Conservation (phyloP, 1,284 basidiomycete genomes). For the Cutaneotrichosporon sp. region DNA sequence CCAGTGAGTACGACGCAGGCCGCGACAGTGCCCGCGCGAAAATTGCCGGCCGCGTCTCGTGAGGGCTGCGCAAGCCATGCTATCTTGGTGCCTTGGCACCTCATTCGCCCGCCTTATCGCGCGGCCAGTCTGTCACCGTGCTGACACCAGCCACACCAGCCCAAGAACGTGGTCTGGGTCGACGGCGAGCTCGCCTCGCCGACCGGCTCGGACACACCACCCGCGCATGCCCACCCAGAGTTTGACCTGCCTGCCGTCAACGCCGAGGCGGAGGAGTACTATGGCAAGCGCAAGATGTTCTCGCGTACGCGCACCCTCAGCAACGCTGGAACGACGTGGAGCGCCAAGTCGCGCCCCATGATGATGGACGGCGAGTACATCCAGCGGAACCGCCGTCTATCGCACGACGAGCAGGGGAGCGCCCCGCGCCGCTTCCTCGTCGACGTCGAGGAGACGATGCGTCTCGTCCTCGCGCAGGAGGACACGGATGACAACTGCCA, state of each 20-base stretch:
- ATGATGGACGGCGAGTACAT: slow-evolving; percentile 75
- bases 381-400: slow-evolving; percentile 70
- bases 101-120: neutral
- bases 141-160: slow-evolving; percentile 40
- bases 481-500: slow-evolving; percentile 91
- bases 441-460: slow-evolving; percentile 98
- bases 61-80: neutral
- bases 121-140: neutral
- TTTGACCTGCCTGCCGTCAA: slow-evolving; percentile 57
- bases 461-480: slow-evolving; percentile 94
- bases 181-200: slow-evolving; percentile 35
- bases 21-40: no score
- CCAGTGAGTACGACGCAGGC: neutral
- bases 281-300: slow-evolving; percentile 72
- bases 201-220: slow-evolving; percentile 31
- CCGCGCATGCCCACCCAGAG: slow-evolving; percentile 18
- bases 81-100: neutral
- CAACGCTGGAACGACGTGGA: slow-evolving; percentile 65
- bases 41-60: neutral
- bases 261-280: slow-evolving; percentile 76
- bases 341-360: slow-evolving; percentile 61
- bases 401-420: slow-evolving; percentile 62
- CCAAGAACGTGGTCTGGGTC: slow-evolving; percentile 48
- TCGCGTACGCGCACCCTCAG: slow-evolving; percentile 82
- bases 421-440: slow-evolving; percentile 81